Evolutionary conservation across 2,329 filamentous ascomycete genomes (phyloP).

Genomic region (Madurella fahalii): DNA sequence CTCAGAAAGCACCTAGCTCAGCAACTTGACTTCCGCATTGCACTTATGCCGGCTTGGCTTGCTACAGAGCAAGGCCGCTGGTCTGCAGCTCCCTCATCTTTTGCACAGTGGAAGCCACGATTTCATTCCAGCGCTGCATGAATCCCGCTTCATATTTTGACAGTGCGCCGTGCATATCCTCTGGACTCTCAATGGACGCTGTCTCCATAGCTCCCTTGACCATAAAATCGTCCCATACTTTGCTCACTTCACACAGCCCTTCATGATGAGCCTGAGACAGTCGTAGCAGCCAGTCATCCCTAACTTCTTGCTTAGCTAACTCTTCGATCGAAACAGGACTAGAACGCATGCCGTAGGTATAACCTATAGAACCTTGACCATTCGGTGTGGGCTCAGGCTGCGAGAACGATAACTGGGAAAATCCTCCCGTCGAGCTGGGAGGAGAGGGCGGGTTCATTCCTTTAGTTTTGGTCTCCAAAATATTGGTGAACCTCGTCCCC

Average conservation of each 20-base stretch:
- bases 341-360: neutral
- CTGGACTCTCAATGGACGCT: conserved; percentile 3
- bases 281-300: conserved; percentile 5
- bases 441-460: too few relatives aligned
- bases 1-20: too few relatives aligned
- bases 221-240: conserved; percentile 22
- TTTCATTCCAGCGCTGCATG: conserved; percentile 7
- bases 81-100: conserved; percentile 15
- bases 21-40: neutral
- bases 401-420: neutral
- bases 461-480: too few relatives aligned
- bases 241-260: conserved; percentile 19
- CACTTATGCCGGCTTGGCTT: neutral
- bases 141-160: conserved; percentile 15
- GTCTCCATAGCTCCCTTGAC: conserved; percentile 9
- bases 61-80: neutral
- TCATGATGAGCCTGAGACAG: conserved; percentile 14
- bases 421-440: too few relatives aligned
- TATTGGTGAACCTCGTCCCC: too few relatives aligned
- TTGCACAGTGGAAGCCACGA: conserved; percentile 7
- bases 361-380: neutral
- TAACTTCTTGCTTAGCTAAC: neutral
- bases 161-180: conserved; percentile 9
- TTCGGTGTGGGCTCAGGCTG: neutral
- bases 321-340: conserved; percentile 1